Evolutionary conservation across 2,329 filamentous ascomycete genomes (phyloP), one percentile per base, ranked within the genome.

Genomic region (Ceratocystis diversiconidia): DNA sequence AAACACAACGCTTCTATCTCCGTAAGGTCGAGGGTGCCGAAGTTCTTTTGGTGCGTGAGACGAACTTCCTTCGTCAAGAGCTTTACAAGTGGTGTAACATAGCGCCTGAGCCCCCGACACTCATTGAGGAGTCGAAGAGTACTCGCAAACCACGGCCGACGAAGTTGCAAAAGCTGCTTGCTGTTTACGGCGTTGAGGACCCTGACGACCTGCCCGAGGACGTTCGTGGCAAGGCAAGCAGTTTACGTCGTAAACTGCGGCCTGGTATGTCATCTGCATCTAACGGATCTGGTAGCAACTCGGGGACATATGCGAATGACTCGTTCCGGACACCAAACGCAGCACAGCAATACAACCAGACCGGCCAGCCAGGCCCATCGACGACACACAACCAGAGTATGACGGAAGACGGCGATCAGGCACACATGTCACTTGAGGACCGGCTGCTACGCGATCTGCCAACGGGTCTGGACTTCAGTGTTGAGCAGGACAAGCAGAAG

Each of bases 21-120:
- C 89, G 94, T 66, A 99, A 99, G 77, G 91, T 99, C 64, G 94
- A 99, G 76, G 94, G 94, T 2, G 92, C 94, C 0, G 94, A 99
- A 73, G 92, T 99, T 63, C 81, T 99, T 2, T 80, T 99, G 1
- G 84, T 92, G 0, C 88, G 87, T 66, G 94, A 99, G 76, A 96
- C 92, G n/a, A 99, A 99, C 73, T 96, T 95, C 75, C 92, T 99
- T 78, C 86, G 92, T 28, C 91, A 96, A 73, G 91, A 96, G 73
- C 80, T 99, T 66, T 94, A 99, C 76, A 95, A 90, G 73, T 96
- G 90, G 88, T 90, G 87, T 48, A 92, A 92, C 2, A 90, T 97
- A 30, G 92, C 94, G 1, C 88, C 90, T 0, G 82, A 90, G 15
- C 80, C 94, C 12, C 94, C 94, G 2, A 92, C 92, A 25, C 86